Percentiles rank a stretch among this genome's conserved stretches.
phyloP scores from a whole-genome alignment of 78 protist genomes.

The Planoprotostelium fungivorum region DNA sequence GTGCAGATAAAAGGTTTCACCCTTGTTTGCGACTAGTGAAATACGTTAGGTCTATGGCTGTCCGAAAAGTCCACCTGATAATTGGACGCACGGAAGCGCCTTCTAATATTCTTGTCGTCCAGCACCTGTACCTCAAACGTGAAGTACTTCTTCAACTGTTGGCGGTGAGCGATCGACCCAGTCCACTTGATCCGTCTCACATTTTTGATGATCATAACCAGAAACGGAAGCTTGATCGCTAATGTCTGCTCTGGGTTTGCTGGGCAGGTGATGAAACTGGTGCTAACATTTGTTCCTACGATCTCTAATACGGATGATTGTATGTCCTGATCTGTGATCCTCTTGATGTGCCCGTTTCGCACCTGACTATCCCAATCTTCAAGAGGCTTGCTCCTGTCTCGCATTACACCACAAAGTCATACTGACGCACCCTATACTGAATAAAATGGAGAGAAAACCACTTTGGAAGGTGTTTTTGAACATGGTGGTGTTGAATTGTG shows the following conservation, averaged over 20 bases:
- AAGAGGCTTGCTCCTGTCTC: slow-evolving; percentile 80
- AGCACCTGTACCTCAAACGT: slow-evolving; percentile 93
- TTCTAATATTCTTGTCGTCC: slow-evolving; percentile 87
- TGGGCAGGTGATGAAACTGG: slow-evolving; percentile 88
- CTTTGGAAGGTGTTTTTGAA: slow-evolving; percentile 65
- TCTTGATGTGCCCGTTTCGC: slow-evolving; percentile 86
- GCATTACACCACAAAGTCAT: not conserved
- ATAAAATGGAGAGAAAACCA: slow-evolving; percentile 91
- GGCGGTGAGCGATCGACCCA: not conserved
- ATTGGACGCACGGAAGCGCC: slow-evolving; percentile 95
- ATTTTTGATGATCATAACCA: slow-evolving; percentile 92
- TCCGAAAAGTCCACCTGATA: slow-evolving; percentile 55
- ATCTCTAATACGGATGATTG: slow-evolving; percentile 89
- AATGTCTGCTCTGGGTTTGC: slow-evolving; percentile 78
- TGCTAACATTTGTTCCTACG: slow-evolving; percentile 83
- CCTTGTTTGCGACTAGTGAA: slow-evolving; percentile 71
- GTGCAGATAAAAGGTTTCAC: slow-evolving; percentile 95
- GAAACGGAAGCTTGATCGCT: slow-evolving; percentile 95
- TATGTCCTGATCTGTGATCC: slow-evolving; percentile 90
- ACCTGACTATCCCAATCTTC: slow-evolving; percentile 90
- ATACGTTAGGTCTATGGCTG: not conserved
- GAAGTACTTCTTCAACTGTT: slow-evolving; percentile 83
- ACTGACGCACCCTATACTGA: slow-evolving; percentile 81
- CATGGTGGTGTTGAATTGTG: no score
- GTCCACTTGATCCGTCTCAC: slow-evolving; percentile 5